phyloP scores from a whole-genome alignment of 257 asterid genomes.

The Solanum neorickii region DNA sequence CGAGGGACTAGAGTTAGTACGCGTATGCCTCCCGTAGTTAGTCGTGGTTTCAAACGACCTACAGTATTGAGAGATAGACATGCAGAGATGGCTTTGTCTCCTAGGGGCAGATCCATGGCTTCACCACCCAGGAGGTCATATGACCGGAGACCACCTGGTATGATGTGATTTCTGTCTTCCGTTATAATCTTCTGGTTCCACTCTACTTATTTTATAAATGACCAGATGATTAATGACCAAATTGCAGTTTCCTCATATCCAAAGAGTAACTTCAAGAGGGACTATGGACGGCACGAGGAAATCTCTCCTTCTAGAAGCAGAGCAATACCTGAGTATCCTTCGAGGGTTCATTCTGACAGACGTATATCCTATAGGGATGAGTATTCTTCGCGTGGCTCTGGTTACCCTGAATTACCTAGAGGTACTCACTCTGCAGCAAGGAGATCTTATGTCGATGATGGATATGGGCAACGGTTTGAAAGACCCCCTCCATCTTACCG shows the following conservation, averaged over 20 bases:
- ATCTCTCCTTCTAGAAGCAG: slow-evolving; percentile 29
- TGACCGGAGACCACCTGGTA: slow-evolving; percentile 91
- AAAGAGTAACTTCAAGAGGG: slow-evolving; percentile 64
- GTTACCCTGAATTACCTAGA: slow-evolving; percentile 68
- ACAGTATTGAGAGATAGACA: slow-evolving; percentile 60
- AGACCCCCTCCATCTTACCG: slow-evolving; percentile 77
- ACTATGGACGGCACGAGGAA: slow-evolving; percentile 30
- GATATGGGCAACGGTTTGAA: slow-evolving; percentile 72
- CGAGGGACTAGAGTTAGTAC: slow-evolving; percentile 47
- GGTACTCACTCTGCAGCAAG: slow-evolving; percentile 50
- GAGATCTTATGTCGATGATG: slow-evolving; percentile 77
- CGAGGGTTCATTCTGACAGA: slow-evolving; percentile 59
- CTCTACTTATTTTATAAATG: background rate
- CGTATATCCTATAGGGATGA: slow-evolving; percentile 68
- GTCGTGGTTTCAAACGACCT: slow-evolving; percentile 64
- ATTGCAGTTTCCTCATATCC: slow-evolving; percentile 62
- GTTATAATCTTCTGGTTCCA: background rate
- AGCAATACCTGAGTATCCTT: slow-evolving; percentile 47
- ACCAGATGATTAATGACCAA: background rate
- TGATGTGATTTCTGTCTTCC: background rate
- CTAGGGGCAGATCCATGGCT: slow-evolving; percentile 60
- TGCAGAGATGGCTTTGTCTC: slow-evolving; percentile 51
- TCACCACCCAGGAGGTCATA: slow-evolving; percentile 63
- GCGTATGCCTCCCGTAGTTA: slow-evolving; percentile 47
- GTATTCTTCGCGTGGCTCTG: slow-evolving; percentile 65